Base-by-base conservation (phyloP, 805 yeast genomes). In the Ogataea henricii region DNA sequence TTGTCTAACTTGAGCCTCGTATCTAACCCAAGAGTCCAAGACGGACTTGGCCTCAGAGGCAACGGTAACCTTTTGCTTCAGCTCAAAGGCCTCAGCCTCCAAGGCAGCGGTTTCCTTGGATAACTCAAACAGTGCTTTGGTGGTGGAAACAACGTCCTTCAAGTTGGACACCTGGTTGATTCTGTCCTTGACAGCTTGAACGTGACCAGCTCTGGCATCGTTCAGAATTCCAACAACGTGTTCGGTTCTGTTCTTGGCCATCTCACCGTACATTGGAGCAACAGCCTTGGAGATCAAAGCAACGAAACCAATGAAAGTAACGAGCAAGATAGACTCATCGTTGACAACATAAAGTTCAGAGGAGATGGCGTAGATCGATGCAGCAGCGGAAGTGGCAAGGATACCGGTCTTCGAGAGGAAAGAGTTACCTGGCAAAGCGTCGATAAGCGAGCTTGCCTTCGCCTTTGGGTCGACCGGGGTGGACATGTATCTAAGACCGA, bases 21-120 rank as follows among this genome's bases (percentile, higher is more conserved):
- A 88, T 82, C 98, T 89, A 63, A 91, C 97, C 99, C 99, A 94
- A 13, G 98, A 89, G 76, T 94, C 99, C 68, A 94, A 83, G 52
- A 92, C 96, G 49, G 94, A 76, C 78, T 87, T 90, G 66, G 98
- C 98, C 79, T 90, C 96, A 54, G 76, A 62, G 49, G 96, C 92
- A 59, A 90, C 81, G 55, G 84, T 90, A 58, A 89, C 90, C 68
- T 84, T 73, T 79, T 94, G 99, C 78, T 90, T 87, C 70, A 89
- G 82, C 76, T 88, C 96, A 66, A 91, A 94, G 48, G 92, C 83
- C 74, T 89, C 82, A 56, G 97, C 95, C 81, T 94, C 99, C 66
- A 91, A 81, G 75, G 87, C 81, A 59, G 95, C 97, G 55, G 99
- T 92, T 77, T 94, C 97, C 79, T 89, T 91, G 54, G 99, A 92